phyloP scores from a whole-genome alignment of 768 basidiomycete species.

The Tricholoma furcatifolium region DNA sequence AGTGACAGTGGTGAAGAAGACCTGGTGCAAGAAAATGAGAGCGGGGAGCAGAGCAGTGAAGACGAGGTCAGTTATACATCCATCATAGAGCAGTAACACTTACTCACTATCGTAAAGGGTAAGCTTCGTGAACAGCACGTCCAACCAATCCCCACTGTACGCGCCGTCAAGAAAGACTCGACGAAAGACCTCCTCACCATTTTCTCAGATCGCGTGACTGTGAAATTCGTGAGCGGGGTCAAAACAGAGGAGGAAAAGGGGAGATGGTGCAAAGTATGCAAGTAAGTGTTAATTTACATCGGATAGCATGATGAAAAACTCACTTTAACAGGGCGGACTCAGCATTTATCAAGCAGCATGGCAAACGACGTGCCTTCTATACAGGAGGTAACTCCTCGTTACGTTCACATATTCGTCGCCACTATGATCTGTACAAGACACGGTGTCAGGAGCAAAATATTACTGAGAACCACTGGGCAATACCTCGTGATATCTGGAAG shows the following conservation, averaged over 20 bases:
- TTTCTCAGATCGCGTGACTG: background rate
- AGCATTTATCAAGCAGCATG: background rate
- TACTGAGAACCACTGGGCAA: background rate
- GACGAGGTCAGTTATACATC: too few species aligned
- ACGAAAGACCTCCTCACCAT: background rate
- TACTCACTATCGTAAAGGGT: too few species aligned
- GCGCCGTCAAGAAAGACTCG: background rate
- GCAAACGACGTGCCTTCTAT: conserved; percentile 9
- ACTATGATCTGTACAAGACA: conserved; percentile 11
- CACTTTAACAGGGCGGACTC: background rate
- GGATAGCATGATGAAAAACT: background rate
- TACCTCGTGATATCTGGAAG: conserved; percentile 1
- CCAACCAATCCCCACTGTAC: too few species aligned
- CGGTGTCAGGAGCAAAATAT: background rate
- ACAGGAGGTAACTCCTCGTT: conserved; percentile 13
- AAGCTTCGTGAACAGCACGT: too few species aligned
- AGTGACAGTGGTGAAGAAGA: too few species aligned
- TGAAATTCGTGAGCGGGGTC: background rate
- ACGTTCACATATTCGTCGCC: conserved; percentile 14
- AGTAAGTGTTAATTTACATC: conserved; percentile 4
- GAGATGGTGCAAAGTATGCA: conserved; percentile 10
- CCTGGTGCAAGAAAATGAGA: too few species aligned
- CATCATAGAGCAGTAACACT: too few species aligned
- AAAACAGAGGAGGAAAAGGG: background rate
- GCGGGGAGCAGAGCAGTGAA: too few species aligned